A percentile compares a stretch with the other conserved stretches of the same genome.
phyloP scores from a whole-genome alignment of 2,329 filamentous ascomycete species.

The Leptosphaerulina australis region DNA sequence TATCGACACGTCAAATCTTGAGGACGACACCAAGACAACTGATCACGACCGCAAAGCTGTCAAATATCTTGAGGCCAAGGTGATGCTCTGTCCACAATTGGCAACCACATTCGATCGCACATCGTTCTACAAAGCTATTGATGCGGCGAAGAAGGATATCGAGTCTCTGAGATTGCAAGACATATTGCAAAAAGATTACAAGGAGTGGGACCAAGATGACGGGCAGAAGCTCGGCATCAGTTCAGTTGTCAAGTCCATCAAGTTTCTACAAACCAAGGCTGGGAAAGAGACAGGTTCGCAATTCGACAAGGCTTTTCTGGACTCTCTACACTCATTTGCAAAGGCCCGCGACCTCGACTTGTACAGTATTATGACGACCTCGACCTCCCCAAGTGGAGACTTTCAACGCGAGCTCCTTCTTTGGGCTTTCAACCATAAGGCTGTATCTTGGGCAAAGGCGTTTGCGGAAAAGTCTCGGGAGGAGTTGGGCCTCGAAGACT shows the following conservation, averaged over 20 bases:
- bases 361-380: slow-evolving; percentile 73
- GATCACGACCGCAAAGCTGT: slow-evolving; percentile 65
- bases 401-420: slow-evolving; percentile 73
- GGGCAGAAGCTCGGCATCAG: slow-evolving; percentile 68
- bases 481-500: slow-evolving; percentile 63
- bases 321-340: slow-evolving; percentile 60
- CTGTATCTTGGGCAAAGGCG: slow-evolving; percentile 56
- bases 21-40: slow-evolving; percentile 65
- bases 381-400: slow-evolving; percentile 55
- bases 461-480: slow-evolving; percentile 59
- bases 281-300: slow-evolving; percentile 45
- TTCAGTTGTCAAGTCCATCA: slow-evolving; percentile 67
- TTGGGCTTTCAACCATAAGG: slow-evolving; percentile 63
- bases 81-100: slow-evolving; percentile 49
- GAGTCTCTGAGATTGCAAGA: slow-evolving; percentile 66
- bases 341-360: slow-evolving; percentile 66
- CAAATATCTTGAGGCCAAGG: slow-evolving; percentile 63
- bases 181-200: slow-evolving; percentile 82
- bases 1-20: slow-evolving; percentile 73
- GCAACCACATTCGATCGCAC: slow-evolving; percentile 58
- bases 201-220: slow-evolving; percentile 67
- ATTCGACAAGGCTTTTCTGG: slow-evolving; percentile 53
- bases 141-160: slow-evolving; percentile 71
- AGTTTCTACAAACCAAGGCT: slow-evolving; percentile 64
- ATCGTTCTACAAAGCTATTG: slow-evolving; percentile 65